These are phyloP conservation scores for Blumeriella jaapii DNA, from an alignment of 2,329 filamentous ascomycete species.

Conservation along the genomic window DNA sequence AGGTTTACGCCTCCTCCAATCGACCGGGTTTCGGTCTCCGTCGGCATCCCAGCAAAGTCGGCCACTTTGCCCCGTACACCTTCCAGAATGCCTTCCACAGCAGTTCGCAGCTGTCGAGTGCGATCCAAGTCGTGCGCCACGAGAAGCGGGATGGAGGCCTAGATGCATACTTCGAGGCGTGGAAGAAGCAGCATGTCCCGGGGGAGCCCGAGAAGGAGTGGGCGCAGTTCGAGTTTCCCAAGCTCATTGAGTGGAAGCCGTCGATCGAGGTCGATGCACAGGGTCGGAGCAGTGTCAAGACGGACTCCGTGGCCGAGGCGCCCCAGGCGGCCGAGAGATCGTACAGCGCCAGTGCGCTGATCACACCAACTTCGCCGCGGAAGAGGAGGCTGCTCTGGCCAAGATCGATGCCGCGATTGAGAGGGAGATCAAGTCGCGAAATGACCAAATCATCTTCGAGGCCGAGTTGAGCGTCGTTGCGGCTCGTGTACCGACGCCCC, in stretches of 20 bases:
- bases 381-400: constrained; percentile 52
- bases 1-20: constrained; percentile 64
- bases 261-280: constrained; percentile 20
- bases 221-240: constrained; percentile 83
- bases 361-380: constrained; percentile 28
- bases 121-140: constrained; percentile 44
- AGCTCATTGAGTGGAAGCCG: constrained; percentile 85
- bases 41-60: constrained; percentile 36
- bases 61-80: constrained; percentile 42
- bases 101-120: constrained; percentile 26
- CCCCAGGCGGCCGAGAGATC: constrained; percentile 17
- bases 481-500: constrained; percentile 23
- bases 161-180: constrained; percentile 85
- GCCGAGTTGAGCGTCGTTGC: constrained; percentile 25
- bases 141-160: constrained; percentile 53
- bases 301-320: constrained; percentile 8
- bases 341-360: constrained; percentile 23
- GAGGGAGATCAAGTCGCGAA: constrained; percentile 51
- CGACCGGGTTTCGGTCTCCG: constrained; percentile 50
- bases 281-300: constrained; percentile 11
- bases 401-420: constrained; percentile 79
- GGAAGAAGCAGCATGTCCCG: constrained; percentile 64
- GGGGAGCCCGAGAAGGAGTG: constrained; percentile 67
- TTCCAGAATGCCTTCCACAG: constrained; percentile 69
- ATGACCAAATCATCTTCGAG: constrained; percentile 32